Conservation (phyloP, 805 yeast species). For the Candida odintsovae region DNA sequence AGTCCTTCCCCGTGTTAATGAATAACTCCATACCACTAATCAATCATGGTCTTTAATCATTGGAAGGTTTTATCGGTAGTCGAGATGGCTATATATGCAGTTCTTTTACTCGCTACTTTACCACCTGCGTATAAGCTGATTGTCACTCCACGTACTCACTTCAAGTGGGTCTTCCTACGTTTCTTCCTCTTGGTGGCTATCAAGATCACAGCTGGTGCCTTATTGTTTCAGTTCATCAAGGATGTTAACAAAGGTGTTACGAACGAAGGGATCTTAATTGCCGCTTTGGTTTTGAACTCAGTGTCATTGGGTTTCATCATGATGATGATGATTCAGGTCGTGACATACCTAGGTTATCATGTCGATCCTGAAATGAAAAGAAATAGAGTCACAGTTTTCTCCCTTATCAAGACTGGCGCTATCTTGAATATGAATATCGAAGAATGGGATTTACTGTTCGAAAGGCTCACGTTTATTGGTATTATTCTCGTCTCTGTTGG, state of each 20-base stretch:
- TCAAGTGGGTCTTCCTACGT: background rate
- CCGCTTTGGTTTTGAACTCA: background rate
- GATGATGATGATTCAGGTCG: background rate
- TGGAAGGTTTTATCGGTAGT: background rate
- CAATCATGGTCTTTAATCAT: background rate
- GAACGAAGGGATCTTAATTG: background rate
- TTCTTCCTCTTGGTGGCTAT: background rate
- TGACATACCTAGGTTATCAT: background rate
- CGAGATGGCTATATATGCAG: background rate
- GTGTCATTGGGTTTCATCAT: constrained; percentile 1
- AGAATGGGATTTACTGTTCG: background rate
- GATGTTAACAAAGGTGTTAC: background rate
- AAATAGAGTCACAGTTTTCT: background rate
- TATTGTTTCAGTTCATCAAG: background rate
- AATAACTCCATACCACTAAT: too few relatives aligned
- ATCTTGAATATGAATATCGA: background rate
- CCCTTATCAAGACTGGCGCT: background rate
- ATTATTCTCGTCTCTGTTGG: background rate
- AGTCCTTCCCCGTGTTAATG: too few relatives aligned
- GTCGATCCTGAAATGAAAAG: background rate
- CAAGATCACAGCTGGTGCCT: background rate
- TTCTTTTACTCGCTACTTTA: background rate
- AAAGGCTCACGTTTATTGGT: background rate
- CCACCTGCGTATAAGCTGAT: background rate
- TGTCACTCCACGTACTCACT: background rate